Base-by-base conservation (phyloP, 2,329 filamentous ascomycete genomes). In the Cladosporium colombiae region DNA sequence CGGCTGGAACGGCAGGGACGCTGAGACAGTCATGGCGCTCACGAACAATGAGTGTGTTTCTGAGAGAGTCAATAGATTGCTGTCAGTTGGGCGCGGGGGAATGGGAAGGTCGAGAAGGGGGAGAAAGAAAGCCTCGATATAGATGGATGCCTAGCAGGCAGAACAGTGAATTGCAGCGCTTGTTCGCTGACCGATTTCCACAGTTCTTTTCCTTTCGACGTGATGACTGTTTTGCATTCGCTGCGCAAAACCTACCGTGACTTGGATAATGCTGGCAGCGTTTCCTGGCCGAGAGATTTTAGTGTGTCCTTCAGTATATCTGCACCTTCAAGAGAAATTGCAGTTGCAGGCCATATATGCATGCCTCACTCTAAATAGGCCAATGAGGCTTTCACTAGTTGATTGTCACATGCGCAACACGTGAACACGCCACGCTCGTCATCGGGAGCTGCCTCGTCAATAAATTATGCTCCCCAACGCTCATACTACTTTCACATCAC, bases 21-120 rank as follows among this genome's bases (percentile, higher is more conserved):
- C n/a, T 13, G 52, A 55, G 8, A 31, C 52, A 55, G 52, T 55
- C 52, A 55, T 55, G 52, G 23, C 25, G n/a, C 8, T 55, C 52
- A 21, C 40, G 40, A 11, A 21, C 5, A 4, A 18, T 13, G 13
- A n/a, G 21, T 5, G 10, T 3, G n/a, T 46, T 13, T 11, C 40
- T 46, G 40, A 5, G 10, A n/a, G n/a, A 21, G 40, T 46, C n/a
- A 46, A 46, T 46, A 46, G 40, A 18, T 11, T 21, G 21, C n/a
- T 46, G n/a, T 7, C 10, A 21, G 40, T 21, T 21, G 40, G n/a
- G n/a, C 40, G 40, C n/a, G n/a, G 40, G 40, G n/a, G 16, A 13
- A 46, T 13, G n/a, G 8, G n/a, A 3, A 46, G 2, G n/a, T 21
- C 3, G 40, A 46, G 40, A 13, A 21, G 23, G n/a, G n/a, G 10